A percentile compares a stretch with the other conserved stretches of the same genome.
phyloP scores from a whole-genome alignment of 352 stramenopile species.

The Blastocystis sp. region DNA sequence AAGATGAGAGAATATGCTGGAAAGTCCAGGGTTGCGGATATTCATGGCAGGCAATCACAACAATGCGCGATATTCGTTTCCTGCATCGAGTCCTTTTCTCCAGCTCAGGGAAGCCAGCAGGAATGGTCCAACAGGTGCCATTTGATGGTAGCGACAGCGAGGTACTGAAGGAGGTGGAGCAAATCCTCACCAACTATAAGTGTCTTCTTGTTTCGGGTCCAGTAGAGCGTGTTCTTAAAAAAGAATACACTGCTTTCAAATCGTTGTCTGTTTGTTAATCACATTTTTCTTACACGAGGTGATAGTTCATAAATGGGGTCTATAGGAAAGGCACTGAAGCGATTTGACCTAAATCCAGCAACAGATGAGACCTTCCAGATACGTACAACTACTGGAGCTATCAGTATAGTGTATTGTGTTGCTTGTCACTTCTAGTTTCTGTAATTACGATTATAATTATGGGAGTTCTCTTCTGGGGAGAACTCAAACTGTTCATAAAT shows the following conservation, averaged over 20 bases:
- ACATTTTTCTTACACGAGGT: not conserved
- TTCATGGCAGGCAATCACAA: not conserved
- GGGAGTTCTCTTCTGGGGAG: conserved; percentile 28
- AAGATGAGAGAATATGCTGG: not conserved
- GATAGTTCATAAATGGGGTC: not conserved
- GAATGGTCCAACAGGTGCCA: not conserved
- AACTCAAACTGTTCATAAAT: conserved; percentile 42
- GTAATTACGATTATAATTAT: conserved; percentile 32
- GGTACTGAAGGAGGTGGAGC: not conserved
- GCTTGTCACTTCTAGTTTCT: conserved; percentile 7
- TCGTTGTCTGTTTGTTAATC: conserved; percentile 14
- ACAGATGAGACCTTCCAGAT: conserved; percentile 48
- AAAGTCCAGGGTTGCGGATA: conserved; percentile 11
- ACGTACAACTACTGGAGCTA: conserved; percentile 2
- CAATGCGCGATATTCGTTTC: not conserved
- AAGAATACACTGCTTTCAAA: conserved; percentile 3
- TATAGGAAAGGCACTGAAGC: conserved; percentile 35
- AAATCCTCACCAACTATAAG: not conserved
- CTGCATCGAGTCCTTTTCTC: not conserved
- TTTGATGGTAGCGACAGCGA: not conserved
- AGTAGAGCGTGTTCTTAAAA: conserved; percentile 17
- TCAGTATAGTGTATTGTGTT: not conserved
- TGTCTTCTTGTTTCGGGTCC: not conserved
- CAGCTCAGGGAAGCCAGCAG: not conserved
- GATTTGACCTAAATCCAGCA: conserved; percentile 55